Conservation (phyloP, 805 yeast species). For the Candida rishiriensis region DNA sequence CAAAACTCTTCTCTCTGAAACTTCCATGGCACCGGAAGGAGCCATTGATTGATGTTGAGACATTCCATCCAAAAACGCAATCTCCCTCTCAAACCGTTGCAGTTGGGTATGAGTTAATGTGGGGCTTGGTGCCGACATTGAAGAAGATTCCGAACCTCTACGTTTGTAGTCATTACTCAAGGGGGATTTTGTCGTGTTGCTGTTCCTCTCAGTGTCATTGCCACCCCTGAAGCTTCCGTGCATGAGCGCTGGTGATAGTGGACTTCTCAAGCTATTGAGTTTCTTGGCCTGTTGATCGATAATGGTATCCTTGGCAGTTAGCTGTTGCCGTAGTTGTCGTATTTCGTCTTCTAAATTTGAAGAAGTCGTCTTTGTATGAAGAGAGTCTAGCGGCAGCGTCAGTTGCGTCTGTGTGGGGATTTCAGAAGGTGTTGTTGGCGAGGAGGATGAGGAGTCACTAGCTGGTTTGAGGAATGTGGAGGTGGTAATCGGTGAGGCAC, state of each 20-base stretch:
- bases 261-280: slow-evolving; percentile 1
- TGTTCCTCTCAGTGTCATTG: neutral
- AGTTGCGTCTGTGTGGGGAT: too few relatives aligned
- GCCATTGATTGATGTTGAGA: slow-evolving; percentile 33
- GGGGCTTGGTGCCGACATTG: slow-evolving; percentile 1
- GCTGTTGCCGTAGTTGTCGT: slow-evolving; percentile 11
- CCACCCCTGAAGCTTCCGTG: neutral
- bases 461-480: too few relatives aligned
- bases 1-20: slow-evolving; percentile 38
- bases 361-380: neutral
- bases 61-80: slow-evolving; percentile 32
- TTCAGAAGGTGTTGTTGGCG: too few relatives aligned
- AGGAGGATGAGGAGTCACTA: neutral
- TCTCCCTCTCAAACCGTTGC: slow-evolving; percentile 36
- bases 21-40: slow-evolving; percentile 37
- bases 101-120: slow-evolving; percentile 20
- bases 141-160: neutral
- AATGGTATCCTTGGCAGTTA: slow-evolving; percentile 5
- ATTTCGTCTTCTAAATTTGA: slow-evolving; percentile 27
- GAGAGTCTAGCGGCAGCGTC: neutral
- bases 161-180: too few relatives aligned
- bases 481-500: too few relatives aligned
- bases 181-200: neutral
- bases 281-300: slow-evolving; percentile 9
- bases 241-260: neutral